A percentile compares a stretch with the other conserved stretches of the same genome.
Conservation (phyloP, 495 filamentous ascomycete species). For the Penicillium goetzii region DNA sequence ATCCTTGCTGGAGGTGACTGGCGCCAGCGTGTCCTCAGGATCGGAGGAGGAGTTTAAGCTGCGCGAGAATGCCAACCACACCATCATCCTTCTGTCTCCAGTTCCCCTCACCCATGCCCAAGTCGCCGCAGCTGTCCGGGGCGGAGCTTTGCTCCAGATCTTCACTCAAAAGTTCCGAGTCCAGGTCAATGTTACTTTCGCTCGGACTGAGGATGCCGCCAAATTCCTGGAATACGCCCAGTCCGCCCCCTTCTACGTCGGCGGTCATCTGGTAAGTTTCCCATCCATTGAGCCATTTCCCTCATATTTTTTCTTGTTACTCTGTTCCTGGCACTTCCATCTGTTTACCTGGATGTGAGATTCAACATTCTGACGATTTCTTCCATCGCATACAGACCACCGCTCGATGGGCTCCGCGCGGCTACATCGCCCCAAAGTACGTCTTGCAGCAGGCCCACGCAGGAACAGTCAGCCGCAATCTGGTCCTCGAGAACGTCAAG, state of each 20-base stretch:
- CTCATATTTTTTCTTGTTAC: too few relatives aligned
- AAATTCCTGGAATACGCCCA: neutral
- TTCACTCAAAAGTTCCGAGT: neutral
- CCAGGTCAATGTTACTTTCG: constrained; percentile 3
- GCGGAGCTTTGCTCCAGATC: constrained; percentile 1
- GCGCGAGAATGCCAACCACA: neutral
- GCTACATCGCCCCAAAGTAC: neutral
- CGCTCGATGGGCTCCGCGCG: neutral
- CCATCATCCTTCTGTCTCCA: neutral
- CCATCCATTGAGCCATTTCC: neutral
- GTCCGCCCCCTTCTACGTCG: neutral
- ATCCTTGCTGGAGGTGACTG: neutral
- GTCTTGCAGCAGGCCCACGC: neutral
- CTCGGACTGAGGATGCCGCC: neutral
- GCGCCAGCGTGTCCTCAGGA: neutral
- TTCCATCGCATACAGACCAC: neutral
- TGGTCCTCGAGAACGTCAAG: neutral
- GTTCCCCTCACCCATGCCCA: constrained; percentile 1
- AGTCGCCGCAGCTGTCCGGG: constrained; percentile 5
- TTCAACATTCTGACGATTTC: neutral
- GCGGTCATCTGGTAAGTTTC: neutral
- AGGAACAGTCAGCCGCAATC: neutral
- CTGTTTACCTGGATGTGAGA: neutral
- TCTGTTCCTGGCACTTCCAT: neutral
- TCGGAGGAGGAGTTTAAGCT: neutral